Conservation (phyloP, 176 grass and related monocot species). For the Typha latifolia region DNA sequence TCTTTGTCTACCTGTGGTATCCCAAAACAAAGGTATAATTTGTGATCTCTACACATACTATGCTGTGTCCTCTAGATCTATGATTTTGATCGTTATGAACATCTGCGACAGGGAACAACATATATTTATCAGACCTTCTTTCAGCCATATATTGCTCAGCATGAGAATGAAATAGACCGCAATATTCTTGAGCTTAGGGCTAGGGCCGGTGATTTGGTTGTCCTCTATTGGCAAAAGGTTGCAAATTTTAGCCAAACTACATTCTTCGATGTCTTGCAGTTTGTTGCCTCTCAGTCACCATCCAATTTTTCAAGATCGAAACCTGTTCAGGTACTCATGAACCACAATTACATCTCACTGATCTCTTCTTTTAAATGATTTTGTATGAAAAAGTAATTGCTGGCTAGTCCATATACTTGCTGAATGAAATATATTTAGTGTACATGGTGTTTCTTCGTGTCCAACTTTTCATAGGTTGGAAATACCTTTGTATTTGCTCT, state of each 20-base stretch:
- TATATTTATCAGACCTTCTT: conserved; percentile 25
- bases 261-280: conserved; percentile 10
- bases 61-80: background rate
- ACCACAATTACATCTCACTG: background rate
- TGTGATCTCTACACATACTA: background rate
- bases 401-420: too few species aligned
- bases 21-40: conserved; percentile 19
- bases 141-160: conserved; percentile 6
- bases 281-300: background rate
- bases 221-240: conserved; percentile 7
- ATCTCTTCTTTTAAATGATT: background rate
- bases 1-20: conserved; percentile 22
- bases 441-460: too few species aligned
- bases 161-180: conserved; percentile 18
- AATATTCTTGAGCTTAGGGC: conserved; percentile 14
- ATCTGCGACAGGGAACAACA: conserved; percentile 11
- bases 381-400: too few species aligned
- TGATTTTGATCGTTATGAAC: background rate
- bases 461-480: too few species aligned
- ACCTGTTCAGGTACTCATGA: conserved; percentile 3
- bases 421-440: too few species aligned
- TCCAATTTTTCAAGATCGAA: background rate
- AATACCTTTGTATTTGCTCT: too few species aligned
- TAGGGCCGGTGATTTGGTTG: background rate
- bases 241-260: conserved; percentile 12